Percentiles rank a stretch among this genome's conserved stretches.
phyloP scores from a whole-genome alignment of 345 rosid species.

The Hibiscus trionum region DNA sequence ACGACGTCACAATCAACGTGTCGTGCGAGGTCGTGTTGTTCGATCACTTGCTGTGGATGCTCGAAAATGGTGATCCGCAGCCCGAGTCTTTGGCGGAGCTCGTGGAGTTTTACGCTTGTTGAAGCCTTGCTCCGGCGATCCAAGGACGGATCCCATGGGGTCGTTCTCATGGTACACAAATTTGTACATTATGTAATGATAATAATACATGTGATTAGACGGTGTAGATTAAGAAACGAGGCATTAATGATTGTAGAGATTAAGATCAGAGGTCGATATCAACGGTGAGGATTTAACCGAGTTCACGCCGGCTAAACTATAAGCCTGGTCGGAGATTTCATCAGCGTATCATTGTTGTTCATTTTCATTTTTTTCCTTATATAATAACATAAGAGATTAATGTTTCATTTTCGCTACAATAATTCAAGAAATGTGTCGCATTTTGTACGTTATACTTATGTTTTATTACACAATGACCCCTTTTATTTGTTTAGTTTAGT shows the following conservation, averaged over 20 bases:
- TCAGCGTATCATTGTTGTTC: neutral
- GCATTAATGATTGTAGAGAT: conserved; percentile 10
- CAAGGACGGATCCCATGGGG: conserved; percentile 3
- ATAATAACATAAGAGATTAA: neutral
- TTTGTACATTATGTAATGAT: conserved; percentile 23
- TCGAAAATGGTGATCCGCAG: conserved; percentile 62
- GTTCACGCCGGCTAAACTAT: conserved; percentile 17
- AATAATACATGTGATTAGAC: conserved; percentile 7
- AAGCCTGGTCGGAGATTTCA: conserved; percentile 11
- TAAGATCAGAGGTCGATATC: neutral
- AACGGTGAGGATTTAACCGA: conserved; percentile 5
- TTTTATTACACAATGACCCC: too few relatives aligned
- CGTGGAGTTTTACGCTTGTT: conserved; percentile 81
- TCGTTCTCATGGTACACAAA: conserved; percentile 2
- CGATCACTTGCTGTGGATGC: conserved; percentile 96
- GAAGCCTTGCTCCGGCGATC: neutral
- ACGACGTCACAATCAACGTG: conserved; percentile 36
- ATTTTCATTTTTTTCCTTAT: neutral
- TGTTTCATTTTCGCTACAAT: neutral
- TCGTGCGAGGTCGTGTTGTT: conserved; percentile 90
- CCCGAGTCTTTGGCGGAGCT: conserved; percentile 76
- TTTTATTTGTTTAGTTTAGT: too few relatives aligned
- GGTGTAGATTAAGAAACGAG: neutral
- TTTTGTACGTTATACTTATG: neutral
- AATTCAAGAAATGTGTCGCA: neutral